Evolutionary conservation across 2,329 filamentous ascomycete genomes (phyloP).

Genomic region (Sclerotinia spermophila): DNA sequence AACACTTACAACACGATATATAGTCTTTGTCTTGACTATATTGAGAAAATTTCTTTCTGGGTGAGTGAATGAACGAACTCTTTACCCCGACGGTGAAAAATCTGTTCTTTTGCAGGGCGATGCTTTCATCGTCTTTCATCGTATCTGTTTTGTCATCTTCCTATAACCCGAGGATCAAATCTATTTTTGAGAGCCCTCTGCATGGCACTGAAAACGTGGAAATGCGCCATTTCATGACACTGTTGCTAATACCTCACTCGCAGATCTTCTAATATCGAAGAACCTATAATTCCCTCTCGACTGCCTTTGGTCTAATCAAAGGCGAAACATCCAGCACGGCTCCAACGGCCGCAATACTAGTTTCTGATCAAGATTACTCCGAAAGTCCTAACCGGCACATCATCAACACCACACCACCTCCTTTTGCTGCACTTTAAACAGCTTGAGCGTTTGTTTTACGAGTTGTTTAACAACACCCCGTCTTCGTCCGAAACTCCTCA

Average conservation of each 20-base stretch:
- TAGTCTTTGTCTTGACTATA: not conserved
- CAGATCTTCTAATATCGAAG: slow-evolving; percentile 14
- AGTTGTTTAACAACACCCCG: slow-evolving; percentile 48
- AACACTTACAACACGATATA: not conserved
- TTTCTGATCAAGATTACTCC: slow-evolving; percentile 69
- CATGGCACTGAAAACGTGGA: not conserved
- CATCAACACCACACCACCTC: slow-evolving; percentile 63
- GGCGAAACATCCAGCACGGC: slow-evolving; percentile 58
- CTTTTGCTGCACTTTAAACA: slow-evolving; percentile 50
- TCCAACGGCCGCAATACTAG: slow-evolving; percentile 57
- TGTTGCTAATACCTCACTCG: slow-evolving; percentile 10
- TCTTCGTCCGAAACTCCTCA: slow-evolving; percentile 63
- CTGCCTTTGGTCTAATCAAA: slow-evolving; percentile 67
- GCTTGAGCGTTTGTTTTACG: slow-evolving; percentile 49
- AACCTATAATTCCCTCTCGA: slow-evolving; percentile 22
- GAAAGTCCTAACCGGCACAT: slow-evolving; percentile 61
- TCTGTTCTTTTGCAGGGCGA: not conserved
- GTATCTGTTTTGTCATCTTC: not conserved
- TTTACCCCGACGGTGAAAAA: slow-evolving; percentile 1
- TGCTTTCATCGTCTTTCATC: not conserved
- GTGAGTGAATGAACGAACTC: not conserved
- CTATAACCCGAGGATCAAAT: not conserved
- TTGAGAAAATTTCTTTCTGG: not conserved
- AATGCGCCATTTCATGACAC: slow-evolving; percentile 12
- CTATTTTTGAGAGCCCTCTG: not conserved